Evolutionary conservation across 768 basidiomycete species (phyloP), one percentile per base, ranked within the genome.

Genomic region (Russula olivacea): DNA sequence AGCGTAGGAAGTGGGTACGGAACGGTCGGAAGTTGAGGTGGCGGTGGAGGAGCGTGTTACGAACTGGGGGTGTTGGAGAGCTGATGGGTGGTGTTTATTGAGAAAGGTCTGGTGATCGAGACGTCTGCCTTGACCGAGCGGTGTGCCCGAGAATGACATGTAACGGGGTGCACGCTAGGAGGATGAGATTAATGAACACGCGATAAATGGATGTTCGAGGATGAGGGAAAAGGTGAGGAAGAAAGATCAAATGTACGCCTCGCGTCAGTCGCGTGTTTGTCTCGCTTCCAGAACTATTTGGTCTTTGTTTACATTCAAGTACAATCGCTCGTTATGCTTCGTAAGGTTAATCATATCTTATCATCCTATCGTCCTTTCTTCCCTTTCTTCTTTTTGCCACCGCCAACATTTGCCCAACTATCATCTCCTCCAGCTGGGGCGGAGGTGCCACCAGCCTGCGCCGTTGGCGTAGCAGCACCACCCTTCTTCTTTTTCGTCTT

Each of bases 101-200:
- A 89, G 83, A 72, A 92, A 91, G 55, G 87, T 80, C 73, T 79
- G 78, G 73, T 87, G 88, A 81, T 90, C 88, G 73, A 91, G 83
- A 78, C 89, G 86, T 81, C 89, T 87, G 79, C 85, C 87, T 84
- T 89, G 86, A 76, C 86, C 87, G 68, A 91, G 76, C 61, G 89
- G 88, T 73, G 89, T 91, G 74, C 84, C 81, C 73, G 87, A 81
- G 84, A 92, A 92, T 76, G 89, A 91, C 89, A 92, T 92, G 81
- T 79, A 80, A 48, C 55, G 54, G 28, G 10, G 50, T 49, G 45
- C 30, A 40, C 63, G 59, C 55, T 61, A 63, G 12, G 43, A 50
- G 25, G 47, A 64, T 48, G 52, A 34, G 49, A 47, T 47, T 47
- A 49, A 59, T 34, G 47, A 59, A 61, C 59, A 61, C 54, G 59